Conservation (phyloP, 2,329 filamentous ascomycete genomes). For the Calonectria henricotiae region DNA sequence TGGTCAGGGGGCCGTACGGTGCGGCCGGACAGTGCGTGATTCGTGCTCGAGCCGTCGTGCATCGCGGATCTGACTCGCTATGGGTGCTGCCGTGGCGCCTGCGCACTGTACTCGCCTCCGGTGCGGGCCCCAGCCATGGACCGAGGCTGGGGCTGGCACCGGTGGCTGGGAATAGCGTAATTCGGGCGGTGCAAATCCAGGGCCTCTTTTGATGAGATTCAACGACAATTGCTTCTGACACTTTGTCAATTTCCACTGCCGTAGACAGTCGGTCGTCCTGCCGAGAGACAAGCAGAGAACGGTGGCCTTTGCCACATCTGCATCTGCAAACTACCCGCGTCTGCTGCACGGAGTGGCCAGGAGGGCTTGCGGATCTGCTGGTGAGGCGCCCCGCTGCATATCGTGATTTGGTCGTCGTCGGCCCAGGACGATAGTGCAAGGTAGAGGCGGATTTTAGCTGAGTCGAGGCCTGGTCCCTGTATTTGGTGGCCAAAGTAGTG, state of each 20-base stretch:
- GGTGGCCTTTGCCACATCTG: constrained; percentile 36
- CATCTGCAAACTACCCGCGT: constrained; percentile 51
- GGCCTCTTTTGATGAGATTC: constrained; percentile 24
- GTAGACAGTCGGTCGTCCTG: constrained; percentile 20
- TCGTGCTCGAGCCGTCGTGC: not conserved
- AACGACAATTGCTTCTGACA: constrained; percentile 23
- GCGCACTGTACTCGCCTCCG: constrained; percentile 36
- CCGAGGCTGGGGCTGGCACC: constrained; percentile 34
- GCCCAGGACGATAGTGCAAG: constrained; percentile 28
- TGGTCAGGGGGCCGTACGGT: constrained; percentile 40
- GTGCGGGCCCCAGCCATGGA: constrained; percentile 26
- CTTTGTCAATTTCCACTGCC: constrained; percentile 21
- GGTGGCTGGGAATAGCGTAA: constrained; percentile 45
- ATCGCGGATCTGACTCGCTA: constrained; percentile 6
- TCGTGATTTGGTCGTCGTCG: constrained; percentile 45
- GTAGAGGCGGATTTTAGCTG: constrained; percentile 43
- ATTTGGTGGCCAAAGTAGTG: constrained; percentile 30
- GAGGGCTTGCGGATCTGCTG: constrained; percentile 49
- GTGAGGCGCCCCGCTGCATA: constrained; percentile 48
- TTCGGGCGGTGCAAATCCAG: constrained; percentile 37
- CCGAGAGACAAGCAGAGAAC: constrained; percentile 39
- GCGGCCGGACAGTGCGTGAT: constrained; percentile 36
- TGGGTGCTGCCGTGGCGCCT: constrained; percentile 7
- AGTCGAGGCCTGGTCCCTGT: constrained; percentile 47
- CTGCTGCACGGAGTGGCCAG: constrained; percentile 47